These are phyloP conservation scores for Leishmania guyanensis DNA, from an alignment of 208 protist genomes.

Conservation along the genomic window DNA sequence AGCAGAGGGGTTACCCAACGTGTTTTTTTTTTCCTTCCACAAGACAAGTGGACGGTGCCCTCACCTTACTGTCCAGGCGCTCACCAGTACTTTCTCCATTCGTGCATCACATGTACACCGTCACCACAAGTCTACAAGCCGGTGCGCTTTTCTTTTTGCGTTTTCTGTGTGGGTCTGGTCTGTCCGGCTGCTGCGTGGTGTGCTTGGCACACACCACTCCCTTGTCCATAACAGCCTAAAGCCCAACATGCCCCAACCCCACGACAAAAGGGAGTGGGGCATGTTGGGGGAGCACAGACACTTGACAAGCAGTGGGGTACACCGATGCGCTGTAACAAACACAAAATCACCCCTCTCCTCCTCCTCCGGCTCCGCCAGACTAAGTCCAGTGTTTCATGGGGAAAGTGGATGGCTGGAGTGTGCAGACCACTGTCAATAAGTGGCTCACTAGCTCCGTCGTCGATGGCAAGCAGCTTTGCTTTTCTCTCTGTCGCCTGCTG, in stretches of 20 bases:
- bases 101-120: neutral
- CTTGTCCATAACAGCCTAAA: neutral
- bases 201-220: neutral
- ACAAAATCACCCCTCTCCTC: neutral
- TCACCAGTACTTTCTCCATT: neutral
- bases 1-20: neutral
- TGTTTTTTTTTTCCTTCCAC: neutral
- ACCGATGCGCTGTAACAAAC: neutral
- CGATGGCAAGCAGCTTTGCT: neutral
- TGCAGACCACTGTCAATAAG: neutral
- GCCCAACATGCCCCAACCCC: neutral
- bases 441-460: neutral
- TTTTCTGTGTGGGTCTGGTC: neutral
- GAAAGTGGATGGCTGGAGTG: neutral
- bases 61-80: neutral
- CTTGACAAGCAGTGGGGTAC: neutral
- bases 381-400: neutral
- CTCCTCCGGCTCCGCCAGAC: neutral
- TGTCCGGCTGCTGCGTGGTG: neutral
- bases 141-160: neutral
- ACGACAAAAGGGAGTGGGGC: neutral
- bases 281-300: neutral
- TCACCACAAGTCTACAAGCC: neutral
- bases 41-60: neutral
- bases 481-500: neutral